Conservation (phyloP, 2,329 filamentous ascomycete species). For the Thielaviopsis ethacetica region DNA sequence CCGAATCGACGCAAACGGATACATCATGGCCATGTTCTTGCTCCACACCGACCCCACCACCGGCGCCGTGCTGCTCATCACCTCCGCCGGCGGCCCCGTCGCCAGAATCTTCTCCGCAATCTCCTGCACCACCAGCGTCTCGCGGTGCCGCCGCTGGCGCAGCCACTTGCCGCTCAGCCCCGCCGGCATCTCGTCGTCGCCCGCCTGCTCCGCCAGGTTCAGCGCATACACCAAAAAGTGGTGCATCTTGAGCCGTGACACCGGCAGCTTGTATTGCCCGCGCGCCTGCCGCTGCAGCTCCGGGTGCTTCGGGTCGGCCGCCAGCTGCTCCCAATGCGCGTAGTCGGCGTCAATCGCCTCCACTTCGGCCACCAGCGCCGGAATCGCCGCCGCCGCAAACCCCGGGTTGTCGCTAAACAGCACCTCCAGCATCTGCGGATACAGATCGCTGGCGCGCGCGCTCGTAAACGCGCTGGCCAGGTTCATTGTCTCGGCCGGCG, state of each 20-base stretch:
- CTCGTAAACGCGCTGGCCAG: constrained; percentile 4
- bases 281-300: background rate
- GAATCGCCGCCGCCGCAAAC: constrained; percentile 3
- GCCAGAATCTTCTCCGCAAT: constrained; percentile 5
- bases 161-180: background rate
- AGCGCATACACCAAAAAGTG: constrained; percentile 7
- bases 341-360: constrained; percentile 3
- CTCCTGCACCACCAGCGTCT: constrained; percentile 1
- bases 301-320: background rate
- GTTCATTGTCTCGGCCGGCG: background rate
- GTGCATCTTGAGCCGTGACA: constrained; percentile 9
- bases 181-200: background rate
- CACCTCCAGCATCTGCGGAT: constrained; percentile 3
- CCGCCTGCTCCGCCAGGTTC: constrained; percentile 4
- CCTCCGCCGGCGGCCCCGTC: constrained; percentile 1
- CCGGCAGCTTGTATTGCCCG: constrained; percentile 7
- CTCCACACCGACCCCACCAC: background rate
- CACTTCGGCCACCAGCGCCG: background rate
- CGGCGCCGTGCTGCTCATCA: background rate
- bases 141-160: background rate
- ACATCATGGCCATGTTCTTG: constrained; percentile 11
- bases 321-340: background rate
- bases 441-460: constrained; percentile 4
- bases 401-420: background rate
- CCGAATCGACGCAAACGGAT: constrained; percentile 10